These are phyloP conservation scores for Diospyros lotus DNA, from an alignment of 148 eudicot genomes.

Conservation along the genomic window DNA sequence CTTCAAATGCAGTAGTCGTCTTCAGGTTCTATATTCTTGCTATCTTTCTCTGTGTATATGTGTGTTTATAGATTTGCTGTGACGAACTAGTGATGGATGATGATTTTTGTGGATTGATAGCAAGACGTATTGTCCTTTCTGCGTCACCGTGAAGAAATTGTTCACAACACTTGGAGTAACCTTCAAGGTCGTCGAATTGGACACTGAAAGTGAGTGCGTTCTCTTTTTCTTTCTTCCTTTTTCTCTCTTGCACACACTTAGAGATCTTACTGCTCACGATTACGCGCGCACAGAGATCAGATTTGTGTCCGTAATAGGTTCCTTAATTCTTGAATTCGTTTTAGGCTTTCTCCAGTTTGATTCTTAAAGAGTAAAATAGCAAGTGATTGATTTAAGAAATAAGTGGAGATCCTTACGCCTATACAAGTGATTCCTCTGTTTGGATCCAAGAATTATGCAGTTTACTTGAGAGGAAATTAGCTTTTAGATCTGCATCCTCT, in stretches of 20 bases:
- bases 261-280: not conserved
- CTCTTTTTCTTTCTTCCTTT: not conserved
- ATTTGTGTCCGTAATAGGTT: not conserved
- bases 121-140: slow-evolving; percentile 21
- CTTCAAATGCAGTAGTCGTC: slow-evolving; percentile 64
- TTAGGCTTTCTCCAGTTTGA: too few species aligned
- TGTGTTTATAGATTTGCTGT: not conserved
- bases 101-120: slow-evolving; percentile 25
- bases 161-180: slow-evolving; percentile 25
- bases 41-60: not conserved
- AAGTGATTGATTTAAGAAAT: too few species aligned
- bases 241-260: not conserved
- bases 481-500: too few species aligned
- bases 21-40: slow-evolving; percentile 45
- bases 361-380: too few species aligned
- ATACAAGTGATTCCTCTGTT: too few species aligned
- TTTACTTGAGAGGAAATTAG: too few species aligned
- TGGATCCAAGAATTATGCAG: too few species aligned
- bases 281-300: too few species aligned
- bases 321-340: too few species aligned
- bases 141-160: slow-evolving; percentile 40
- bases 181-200: slow-evolving; percentile 42
- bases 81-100: slow-evolving; percentile 2
- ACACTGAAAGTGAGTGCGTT: slow-evolving; percentile 30
- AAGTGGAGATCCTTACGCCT: too few species aligned